Evolutionary conservation across 1,284 basidiomycete genomes (phyloP), one percentile per base, ranked within the genome.

Genomic region (Cutaneotrichosporon dermatis): DNA sequence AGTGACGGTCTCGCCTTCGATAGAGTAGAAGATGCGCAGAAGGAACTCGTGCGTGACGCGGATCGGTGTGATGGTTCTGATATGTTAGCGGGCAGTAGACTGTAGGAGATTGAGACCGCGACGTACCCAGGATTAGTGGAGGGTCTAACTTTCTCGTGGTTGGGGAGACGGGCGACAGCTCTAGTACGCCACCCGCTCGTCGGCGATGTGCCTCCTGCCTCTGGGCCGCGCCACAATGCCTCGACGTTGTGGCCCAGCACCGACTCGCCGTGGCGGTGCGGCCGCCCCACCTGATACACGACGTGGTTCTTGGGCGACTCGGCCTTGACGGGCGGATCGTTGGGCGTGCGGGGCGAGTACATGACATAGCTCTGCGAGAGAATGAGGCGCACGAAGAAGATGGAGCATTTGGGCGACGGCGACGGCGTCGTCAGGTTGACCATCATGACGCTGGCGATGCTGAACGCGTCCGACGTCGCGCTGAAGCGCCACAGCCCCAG

Each of bases 81-180:
- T 12, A 4, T 40, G 51, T 53, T 16, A 55, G 55, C 13, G 10
- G 25, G 25, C 25, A 25, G 25, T 25, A 25, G 25, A 25, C 25
- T 25, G 25, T 25, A 25, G 25, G 25, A 25, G 25, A 25, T 25
- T 25, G 25, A 25, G 25, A 25, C 25, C 25, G 25, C 25, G 5
- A 13, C 74, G 66, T 55, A 77, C 75, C 75, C 76, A 7, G 69
- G 63, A 51, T 68, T 66, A 1, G 76, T 79, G 6, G 69, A 68
- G 10, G 77, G 76, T 41, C 76, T 53, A n/a, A 76, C 69, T 55
- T 75, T 77, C 4, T 74, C 72, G 56, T 79, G 75, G 58, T 66
- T 69, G 2, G 77, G 77, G 60, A 79, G 54, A 16, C 77, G 61
- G 16, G 66, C 71, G 33, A 76, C 68, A 1, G 73, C 73, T 9